Evolutionary conservation across 768 basidiomycete species (phyloP), one percentile per base, ranked within the genome.

Genomic region (Lactarius deliciosus): DNA sequence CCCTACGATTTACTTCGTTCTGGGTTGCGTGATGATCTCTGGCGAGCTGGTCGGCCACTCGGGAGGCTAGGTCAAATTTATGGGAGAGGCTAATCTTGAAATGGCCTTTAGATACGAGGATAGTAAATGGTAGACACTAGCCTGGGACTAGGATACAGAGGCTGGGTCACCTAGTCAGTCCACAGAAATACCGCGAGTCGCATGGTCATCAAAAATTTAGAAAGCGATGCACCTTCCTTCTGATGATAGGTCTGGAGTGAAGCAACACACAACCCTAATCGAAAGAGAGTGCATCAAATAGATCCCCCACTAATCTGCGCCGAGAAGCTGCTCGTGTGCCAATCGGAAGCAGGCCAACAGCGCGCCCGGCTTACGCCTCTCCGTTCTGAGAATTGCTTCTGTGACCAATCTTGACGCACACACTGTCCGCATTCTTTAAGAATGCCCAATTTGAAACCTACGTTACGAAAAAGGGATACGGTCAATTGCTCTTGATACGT

Each of bases 391-490:
- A 22, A 18, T 60, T 25, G 57, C 40, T 25, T 63, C 66, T 36
- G 38, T 59, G 28, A 36, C 32, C 57, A 36, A 36, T 45, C 57
- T 28, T 45, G 32, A 60, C 22, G 18, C 57, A 63, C 32, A 53
- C 57, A 22, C 13, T 55, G 7, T 63, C 43, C 61, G 32, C 8
- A 18, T 59, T 63, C 22, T 11, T 45, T 30, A 41, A 20, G 47
- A 36, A 58, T 34, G 18, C 43, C 22, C 61, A 13, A 59, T 66
- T 63, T 10, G 50, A 59, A 20, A 3, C 18, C 6, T 1, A 9
- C 25, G 3, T 63, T 18, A 63, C 28, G 61, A 41, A 57, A 4
- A 63, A 41, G 38, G 57, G 63, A 50, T 58, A 62, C 57, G 54
- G 57, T 54, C 47, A 62, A 34, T 56, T 28, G 54, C 54, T 9